Base-by-base conservation (phyloP, 495 filamentous ascomycete species). In the Tuber aestivum region DNA sequence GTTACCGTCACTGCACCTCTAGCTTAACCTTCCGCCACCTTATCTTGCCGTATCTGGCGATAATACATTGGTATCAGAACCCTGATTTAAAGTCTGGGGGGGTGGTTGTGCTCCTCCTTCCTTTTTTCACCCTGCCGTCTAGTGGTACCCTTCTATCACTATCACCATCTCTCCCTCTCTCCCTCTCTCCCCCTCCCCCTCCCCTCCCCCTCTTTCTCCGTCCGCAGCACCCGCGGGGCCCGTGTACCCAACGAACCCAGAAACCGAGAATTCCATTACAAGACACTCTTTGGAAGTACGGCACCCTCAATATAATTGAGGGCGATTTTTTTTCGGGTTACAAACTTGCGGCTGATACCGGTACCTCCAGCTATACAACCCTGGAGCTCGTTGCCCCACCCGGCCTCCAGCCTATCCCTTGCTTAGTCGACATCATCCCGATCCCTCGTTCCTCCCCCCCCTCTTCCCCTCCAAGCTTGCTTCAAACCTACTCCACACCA, bases 391-490 rank as follows among this genome's bases (percentile, higher is more conserved):
- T 40, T 56, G 74, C 68, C 69, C 61, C 74, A 70, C 68, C 69
- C 45, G 32, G 27, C 69, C 41, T 45, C 50, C 70, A 14, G 41
- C 48, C 41, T 18, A 69, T 27, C 68, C 77, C 69, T 74, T 37
- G 50, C 68, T 69, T 16, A 75, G 69, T 70, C 72, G 69, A 69
- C 72, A 74, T 72, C 73, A 74, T 70, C 45, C 70, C 56, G 42
- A 48, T 41, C 38, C 45, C 35, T 41, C 21, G 70, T 14, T 41
- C 40, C 37, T 40, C 72, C 72, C 23, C 73, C 56, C 16, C 50
- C 37, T 48, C 72, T n/a, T n/a, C 27, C 38, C 56, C 56, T 41
- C 20, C n/a, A 42, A 32, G 14, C 70, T 38, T 35, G n/a, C n/a
- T n/a, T n/a, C 73, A 70, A 69, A 41, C n/a, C 5, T 41, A 27